A percentile compares a stretch with the other conserved stretches of the same genome.
phyloP scores from a whole-genome alignment of 257 asterid species.

The Lycium barbarum region DNA sequence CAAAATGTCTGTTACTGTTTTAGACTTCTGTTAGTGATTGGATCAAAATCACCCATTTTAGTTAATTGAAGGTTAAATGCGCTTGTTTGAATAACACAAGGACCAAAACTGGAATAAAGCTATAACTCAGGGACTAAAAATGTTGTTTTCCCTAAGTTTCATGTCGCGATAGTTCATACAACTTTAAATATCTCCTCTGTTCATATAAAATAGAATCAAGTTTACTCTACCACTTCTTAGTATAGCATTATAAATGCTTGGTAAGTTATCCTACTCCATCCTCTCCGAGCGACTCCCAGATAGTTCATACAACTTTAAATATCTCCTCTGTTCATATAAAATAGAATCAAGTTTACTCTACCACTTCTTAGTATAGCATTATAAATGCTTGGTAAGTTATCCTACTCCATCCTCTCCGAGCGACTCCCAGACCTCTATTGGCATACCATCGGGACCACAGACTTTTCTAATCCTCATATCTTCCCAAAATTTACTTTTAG shows the following conservation, averaged over 20 bases:
- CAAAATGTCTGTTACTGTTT: no score
- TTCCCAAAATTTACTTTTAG: not conserved
- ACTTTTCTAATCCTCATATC: not conserved
- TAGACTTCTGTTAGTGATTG: no score
- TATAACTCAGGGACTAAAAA: no score
- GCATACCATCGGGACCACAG: not conserved
- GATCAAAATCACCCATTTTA: no score
- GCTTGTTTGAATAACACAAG: no score
- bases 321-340: not conserved
- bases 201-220: not conserved
- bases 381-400: not conserved
- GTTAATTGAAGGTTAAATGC: no score
- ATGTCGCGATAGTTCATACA: not conserved
- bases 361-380: not conserved
- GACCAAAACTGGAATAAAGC: no score
- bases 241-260: not conserved
- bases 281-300: not conserved
- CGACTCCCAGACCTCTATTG: not conserved
- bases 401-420: slow-evolving; percentile 14
- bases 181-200: not conserved
- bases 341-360: not conserved
- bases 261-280: not conserved
- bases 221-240: not conserved
- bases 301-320: not conserved
- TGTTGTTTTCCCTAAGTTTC: no score